Evolutionary conservation across 2,329 filamentous ascomycete species (phyloP).

Genomic region (Ascochyta rabiei): DNA sequence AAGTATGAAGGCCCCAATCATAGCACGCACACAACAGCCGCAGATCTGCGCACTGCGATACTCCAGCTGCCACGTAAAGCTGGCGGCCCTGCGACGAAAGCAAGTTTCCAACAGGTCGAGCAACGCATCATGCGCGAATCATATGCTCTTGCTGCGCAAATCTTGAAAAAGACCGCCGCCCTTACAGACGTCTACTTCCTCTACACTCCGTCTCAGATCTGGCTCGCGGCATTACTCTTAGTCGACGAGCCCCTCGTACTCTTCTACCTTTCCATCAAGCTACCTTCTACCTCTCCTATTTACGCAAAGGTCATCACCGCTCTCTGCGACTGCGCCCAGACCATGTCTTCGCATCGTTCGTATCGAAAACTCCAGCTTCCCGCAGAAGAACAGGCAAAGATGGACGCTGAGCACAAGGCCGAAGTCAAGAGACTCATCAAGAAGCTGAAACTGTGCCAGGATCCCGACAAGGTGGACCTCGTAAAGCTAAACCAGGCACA

Average conservation of each 20-base stretch:
- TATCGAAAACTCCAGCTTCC: constrained; percentile 23
- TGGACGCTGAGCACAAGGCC: constrained; percentile 57
- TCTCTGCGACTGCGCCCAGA: constrained; percentile 47
- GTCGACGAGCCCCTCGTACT: constrained; percentile 69
- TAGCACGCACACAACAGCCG: constrained; percentile 20
- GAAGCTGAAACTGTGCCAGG: constrained; percentile 75
- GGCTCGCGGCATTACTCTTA: constrained; percentile 79
- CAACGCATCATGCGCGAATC: constrained; percentile 62
- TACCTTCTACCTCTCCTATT: constrained; percentile 39
- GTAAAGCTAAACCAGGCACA: constrained; percentile 71
- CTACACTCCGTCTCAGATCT: constrained; percentile 92
- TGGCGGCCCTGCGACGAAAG: constrained; percentile 20
- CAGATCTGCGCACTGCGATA: constrained; percentile 38
- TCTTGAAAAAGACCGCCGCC: constrained; percentile 69
- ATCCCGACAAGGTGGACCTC: constrained; percentile 75
- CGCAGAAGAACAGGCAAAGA: constrained; percentile 37
- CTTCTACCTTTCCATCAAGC: constrained; percentile 55
- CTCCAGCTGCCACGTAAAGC: constrained; percentile 31
- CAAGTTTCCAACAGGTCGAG: constrained; percentile 32
- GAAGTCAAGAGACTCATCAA: constrained; percentile 59
- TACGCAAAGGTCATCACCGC: constrained; percentile 47
- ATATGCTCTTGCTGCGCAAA: constrained; percentile 69
- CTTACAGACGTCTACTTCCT: constrained; percentile 97
- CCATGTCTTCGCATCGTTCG: constrained; percentile 44
- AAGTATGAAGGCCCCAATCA: constrained; percentile 52